Conservation (phyloP, 2,329 filamentous ascomycete genomes). For the Bipolaris oryzae region DNA sequence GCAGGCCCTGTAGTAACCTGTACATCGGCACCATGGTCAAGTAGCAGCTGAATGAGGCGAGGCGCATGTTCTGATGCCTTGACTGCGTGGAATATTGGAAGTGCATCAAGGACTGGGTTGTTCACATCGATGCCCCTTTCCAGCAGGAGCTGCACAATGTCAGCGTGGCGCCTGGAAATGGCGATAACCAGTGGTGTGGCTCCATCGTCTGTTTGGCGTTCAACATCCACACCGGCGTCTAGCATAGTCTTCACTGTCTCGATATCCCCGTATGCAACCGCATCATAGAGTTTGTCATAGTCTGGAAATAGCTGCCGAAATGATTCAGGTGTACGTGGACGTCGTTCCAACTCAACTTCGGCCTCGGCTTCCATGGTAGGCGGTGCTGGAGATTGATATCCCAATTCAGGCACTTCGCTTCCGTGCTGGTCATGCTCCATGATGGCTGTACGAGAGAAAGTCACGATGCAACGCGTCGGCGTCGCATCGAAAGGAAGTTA, state of each 20-base stretch:
- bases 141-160: neutral
- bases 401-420: neutral
- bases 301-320: neutral
- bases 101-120: neutral
- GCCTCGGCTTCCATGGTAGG: neutral
- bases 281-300: neutral
- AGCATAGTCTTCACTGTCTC: neutral
- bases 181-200: neutral
- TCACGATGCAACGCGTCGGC: neutral
- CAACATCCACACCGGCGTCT: neutral
- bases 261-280: neutral
- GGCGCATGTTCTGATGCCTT: conserved; percentile 4
- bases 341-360: neutral
- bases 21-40: conserved; percentile 23
- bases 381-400: neutral
- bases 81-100: conserved; percentile 16
- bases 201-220: neutral
- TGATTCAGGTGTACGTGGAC: neutral
- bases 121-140: neutral
- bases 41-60: conserved; percentile 24
- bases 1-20: conserved; percentile 2
- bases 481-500: neutral
- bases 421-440: neutral
- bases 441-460: neutral
- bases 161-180: neutral